Base-by-base conservation (phyloP, 768 basidiomycete genomes). In the Trametes cubensis region DNA sequence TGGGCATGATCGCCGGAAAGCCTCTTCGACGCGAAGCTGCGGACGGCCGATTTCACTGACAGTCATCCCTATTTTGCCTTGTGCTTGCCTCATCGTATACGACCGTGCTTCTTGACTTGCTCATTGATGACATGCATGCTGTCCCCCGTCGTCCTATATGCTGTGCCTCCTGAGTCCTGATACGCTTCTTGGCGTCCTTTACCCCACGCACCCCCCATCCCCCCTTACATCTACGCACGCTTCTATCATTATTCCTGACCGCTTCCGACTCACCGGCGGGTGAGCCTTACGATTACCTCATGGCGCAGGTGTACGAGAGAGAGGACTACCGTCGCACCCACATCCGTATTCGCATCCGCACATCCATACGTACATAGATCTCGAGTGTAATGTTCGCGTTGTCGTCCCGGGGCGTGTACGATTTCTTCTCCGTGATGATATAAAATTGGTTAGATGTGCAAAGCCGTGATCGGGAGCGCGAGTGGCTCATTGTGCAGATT, bases 1-100 rank as follows among this genome's bases (percentile, higher is more conserved):
- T 97, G 95, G 95, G 95, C 94, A 25, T 95, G 73, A 78, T 46
- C 46, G 11, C 8, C 45, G 23, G n/a, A 23, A 34, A 34, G 34
- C 11, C 20, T 0, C n/a, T 50, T 15, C 21, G 25, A 15, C 10
- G 34, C 34, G 34, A 11, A 7, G 34, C 34, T 34, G 34, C 10
- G 34, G 34, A 34, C 34, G 34, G 34, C 34, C 34, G 34, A 6
- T 5, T 10, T 34, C 34, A 34, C 2, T 34, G 34, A 10, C 41
- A 15, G 13, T n/a, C 15, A 6, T 56, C 44, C 42, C 23, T 7
- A 20, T 30, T 8, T 42, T 7, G 21, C 6, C 17, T n/a, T 18
- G 6, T 7, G n/a, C 18, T 17, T 25, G 18, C 40, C 40, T 20
- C 23, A 28, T 11, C n/a, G 23, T 46, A 46, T 46, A 20, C 45